Evolutionary conservation across 768 basidiomycete species (phyloP), one percentile per base, ranked within the genome.

Genomic region (Suillus spraguei): DNA sequence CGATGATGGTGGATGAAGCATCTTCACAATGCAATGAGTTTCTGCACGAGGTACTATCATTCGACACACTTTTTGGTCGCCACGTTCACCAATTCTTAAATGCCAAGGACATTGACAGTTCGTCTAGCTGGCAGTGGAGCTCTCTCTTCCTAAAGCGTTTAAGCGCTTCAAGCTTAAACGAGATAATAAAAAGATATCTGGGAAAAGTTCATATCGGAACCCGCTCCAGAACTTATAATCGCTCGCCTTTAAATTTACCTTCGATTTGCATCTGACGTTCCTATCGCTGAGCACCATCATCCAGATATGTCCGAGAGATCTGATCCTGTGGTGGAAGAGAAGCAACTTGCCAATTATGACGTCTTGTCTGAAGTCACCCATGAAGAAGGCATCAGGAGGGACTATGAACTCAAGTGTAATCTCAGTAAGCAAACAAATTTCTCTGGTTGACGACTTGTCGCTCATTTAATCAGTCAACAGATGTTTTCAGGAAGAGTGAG

Each of bases 401-500:
- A 72, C 38, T 77, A 77, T 32, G 75, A 77, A 56, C 69, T 77
- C 56, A 77, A 77, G 55, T 78, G 75, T 50, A 67, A 63, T 14
- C 68, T 77, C 36, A 65, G 77, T 77, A 49, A 65, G 54, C 54
- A 38, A 38, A 73, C 63, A 4, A 20, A 4, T 5, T 24, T 42
- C 60, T 13, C 17, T 17, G 2, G 1, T 20, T 61, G 46, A 49
- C 36, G 5, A 44, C 36, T 35, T 50, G 32, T 20, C 32, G 11
- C 58, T 35, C 20, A 22, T 49, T 28, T 33, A n/a, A 60, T 53
- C 33, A 83, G 82, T 83, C 64, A 83, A 83, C 67, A 74, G 74
- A 63, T 80, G 79, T 65, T 65, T 83, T 69, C 81, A 82, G 68
- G 74, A 80, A 46, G 82, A 83, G 81, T 81, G 39, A 14, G 76